These are phyloP conservation scores for Alternaria angustiovoidea DNA, from an alignment of 2,329 filamentous ascomycete species.

Conservation along the genomic window DNA sequence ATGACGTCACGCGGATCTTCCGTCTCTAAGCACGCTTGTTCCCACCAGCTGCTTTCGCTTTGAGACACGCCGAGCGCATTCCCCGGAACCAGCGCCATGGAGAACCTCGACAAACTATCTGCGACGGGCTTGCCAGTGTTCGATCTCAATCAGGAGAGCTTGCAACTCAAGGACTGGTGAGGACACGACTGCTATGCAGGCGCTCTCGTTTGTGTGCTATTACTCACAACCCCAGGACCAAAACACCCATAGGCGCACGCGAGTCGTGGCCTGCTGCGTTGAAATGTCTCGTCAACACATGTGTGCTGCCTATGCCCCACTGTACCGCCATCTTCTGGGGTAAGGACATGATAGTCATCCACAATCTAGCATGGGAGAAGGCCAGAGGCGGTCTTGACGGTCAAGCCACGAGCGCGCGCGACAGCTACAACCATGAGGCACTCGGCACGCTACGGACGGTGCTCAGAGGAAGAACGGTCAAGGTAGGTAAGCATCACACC, in stretches of 20 bases:
- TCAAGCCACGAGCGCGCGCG: slow-evolving; percentile 47
- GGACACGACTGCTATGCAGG: neutral
- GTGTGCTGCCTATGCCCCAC: slow-evolving; percentile 52
- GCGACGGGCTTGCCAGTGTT: slow-evolving; percentile 40
- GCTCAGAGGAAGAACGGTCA: slow-evolving; percentile 47
- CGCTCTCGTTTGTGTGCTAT: neutral
- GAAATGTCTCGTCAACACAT: slow-evolving; percentile 43
- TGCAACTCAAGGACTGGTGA: slow-evolving; percentile 41
- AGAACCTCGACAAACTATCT: slow-evolving; percentile 44
- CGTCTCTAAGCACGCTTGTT: slow-evolving; percentile 12
- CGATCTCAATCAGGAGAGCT: slow-evolving; percentile 41
- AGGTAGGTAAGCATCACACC: slow-evolving; percentile 46
- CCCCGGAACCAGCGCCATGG: slow-evolving; percentile 14
- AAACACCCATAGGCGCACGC: slow-evolving; percentile 43
- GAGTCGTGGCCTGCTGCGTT: slow-evolving; percentile 48
- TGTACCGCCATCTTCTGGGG: slow-evolving; percentile 56
- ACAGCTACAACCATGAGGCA: slow-evolving; percentile 45
- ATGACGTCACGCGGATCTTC: slow-evolving; percentile 19
- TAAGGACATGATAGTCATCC: slow-evolving; percentile 47
- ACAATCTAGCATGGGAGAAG: slow-evolving; percentile 54
- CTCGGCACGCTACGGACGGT: slow-evolving; percentile 46
- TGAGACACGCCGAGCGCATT: slow-evolving; percentile 6
- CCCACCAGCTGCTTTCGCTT: slow-evolving; percentile 10
- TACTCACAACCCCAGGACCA: slow-evolving; percentile 30
- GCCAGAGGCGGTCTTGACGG: slow-evolving; percentile 43